Evolutionary conservation across 371 early-diverging fungal species (phyloP).

Genomic region (Syncephalis fuscata): DNA sequence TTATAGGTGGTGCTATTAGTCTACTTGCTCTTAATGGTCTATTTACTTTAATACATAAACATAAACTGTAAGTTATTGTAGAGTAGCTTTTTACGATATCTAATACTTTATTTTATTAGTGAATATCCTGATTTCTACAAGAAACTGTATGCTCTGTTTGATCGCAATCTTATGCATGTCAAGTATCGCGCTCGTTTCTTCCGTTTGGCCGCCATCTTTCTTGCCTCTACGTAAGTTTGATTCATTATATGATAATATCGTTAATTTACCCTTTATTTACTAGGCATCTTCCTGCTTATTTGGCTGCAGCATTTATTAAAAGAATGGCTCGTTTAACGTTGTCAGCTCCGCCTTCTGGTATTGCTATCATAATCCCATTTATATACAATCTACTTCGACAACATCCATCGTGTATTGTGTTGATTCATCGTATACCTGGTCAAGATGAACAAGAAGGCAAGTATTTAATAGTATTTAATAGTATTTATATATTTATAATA

Average conservation of each 20-base stretch:
- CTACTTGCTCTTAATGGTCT: conserved; percentile 83
- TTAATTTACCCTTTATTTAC: not conserved
- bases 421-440: conserved; percentile 52
- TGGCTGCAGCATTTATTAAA: conserved; percentile 88
- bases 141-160: conserved; percentile 78
- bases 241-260: too few relatives aligned
- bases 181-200: conserved; percentile 89
- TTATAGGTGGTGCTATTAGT: conserved; percentile 59
- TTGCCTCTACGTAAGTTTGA: conserved; percentile 60
- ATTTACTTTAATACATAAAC: conserved; percentile 74
- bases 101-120: conserved; percentile 13
- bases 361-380: conserved; percentile 66
- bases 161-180: conserved; percentile 71
- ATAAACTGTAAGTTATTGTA: conserved; percentile 53
- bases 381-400: conserved; percentile 79
- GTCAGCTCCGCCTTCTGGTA: conserved; percentile 70
- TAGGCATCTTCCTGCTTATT: conserved; percentile 69
- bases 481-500: too few relatives aligned
- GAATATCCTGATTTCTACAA: conserved; percentile 93
- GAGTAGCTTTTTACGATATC: not conserved
- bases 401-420: conserved; percentile 71
- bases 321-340: conserved; percentile 69
- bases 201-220: conserved; percentile 68
- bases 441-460: conserved; percentile 5
- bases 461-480: too few relatives aligned